A percentile compares a stretch with the other conserved stretches of the same genome.
These are phyloP conservation scores for Phallus indusiatus DNA, from an alignment of 768 basidiomycete species.

Conservation along the genomic window DNA sequence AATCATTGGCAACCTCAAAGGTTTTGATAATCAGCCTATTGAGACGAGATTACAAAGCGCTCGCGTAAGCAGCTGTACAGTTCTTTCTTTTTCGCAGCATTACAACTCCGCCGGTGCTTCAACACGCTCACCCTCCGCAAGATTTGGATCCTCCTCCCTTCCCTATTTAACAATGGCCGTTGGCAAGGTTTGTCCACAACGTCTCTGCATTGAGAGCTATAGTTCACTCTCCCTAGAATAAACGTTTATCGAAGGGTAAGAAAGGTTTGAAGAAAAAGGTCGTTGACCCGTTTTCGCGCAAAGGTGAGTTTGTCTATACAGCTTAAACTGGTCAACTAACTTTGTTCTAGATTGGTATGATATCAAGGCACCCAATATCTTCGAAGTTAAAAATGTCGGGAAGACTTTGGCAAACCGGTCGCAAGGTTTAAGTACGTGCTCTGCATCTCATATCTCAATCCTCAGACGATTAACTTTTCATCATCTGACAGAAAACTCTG, in stretches of 20 bases:
- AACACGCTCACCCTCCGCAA: neutral
- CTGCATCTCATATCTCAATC: neutral
- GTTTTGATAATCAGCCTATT: constrained; percentile 22
- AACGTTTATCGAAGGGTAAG: constrained; percentile 96
- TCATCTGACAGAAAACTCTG: constrained; percentile 84
- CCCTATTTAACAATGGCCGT: constrained; percentile 10
- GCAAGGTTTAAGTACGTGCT: constrained; percentile 85
- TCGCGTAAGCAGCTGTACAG: constrained; percentile 30
- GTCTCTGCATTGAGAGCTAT: neutral
- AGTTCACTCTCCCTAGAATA: constrained; percentile 55
- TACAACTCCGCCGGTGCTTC: constrained; percentile 1
- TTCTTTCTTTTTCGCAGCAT: constrained; percentile 13
- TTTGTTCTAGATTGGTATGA: constrained; percentile 88
- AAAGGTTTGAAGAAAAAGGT: constrained; percentile 99
- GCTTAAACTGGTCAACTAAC: neutral
- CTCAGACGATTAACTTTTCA: constrained; percentile 10
- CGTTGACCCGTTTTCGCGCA: constrained; percentile 99
- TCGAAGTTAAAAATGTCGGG: constrained; percentile 93
- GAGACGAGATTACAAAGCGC: neutral
- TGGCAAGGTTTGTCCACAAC: constrained; percentile 33
- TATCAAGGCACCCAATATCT: constrained; percentile 96
- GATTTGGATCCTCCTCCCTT: neutral
- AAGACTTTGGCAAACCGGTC: constrained; percentile 99
- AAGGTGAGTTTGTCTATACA: constrained; percentile 49
- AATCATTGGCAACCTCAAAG: constrained; percentile 59